Conservation (phyloP, 345 rosid genomes). For the Noccaea caerulescens region DNA sequence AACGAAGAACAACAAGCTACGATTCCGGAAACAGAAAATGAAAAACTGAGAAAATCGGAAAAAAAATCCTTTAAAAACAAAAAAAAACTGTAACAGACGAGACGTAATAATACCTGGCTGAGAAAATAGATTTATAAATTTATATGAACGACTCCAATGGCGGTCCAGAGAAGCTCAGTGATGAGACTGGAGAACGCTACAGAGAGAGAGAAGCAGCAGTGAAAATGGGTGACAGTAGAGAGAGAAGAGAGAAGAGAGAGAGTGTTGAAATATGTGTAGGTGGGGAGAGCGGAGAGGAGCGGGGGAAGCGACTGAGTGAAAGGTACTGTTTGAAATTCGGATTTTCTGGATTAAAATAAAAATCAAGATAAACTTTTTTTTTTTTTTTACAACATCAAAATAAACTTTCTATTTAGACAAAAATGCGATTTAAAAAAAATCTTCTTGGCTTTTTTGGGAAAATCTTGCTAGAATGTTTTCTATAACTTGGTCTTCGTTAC, state of each 20-base stretch:
- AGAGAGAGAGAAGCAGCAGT: constrained; percentile 29
- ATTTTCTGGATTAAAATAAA: neutral
- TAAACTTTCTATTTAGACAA: constrained; percentile 14
- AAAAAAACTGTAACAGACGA: neutral
- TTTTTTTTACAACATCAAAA: too few species aligned
- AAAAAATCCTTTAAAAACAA: neutral
- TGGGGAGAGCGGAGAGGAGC: constrained; percentile 49
- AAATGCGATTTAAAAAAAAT: constrained; percentile 11
- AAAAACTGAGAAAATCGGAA: neutral
- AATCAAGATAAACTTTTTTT: neutral
- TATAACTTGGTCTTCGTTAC: constrained; percentile 25
- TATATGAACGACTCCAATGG: constrained; percentile 41
- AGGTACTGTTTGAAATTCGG: constrained; percentile 58
- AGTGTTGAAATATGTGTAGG: constrained; percentile 35
- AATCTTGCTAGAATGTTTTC: neutral
- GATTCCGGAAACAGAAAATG: neutral
- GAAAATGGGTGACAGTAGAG: constrained; percentile 34
- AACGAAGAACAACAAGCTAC: constrained; percentile 26
- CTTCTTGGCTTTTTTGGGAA: neutral
- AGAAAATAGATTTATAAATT: constrained; percentile 32
- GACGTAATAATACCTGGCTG: constrained; percentile 45
- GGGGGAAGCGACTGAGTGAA: constrained; percentile 59
- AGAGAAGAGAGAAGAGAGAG: constrained; percentile 21
- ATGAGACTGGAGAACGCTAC: neutral
- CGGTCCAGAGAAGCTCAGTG: constrained; percentile 37